Percentiles rank a stretch among this genome's conserved stretches.
phyloP scores from a whole-genome alignment of 2,329 filamentous ascomycete genomes.

The Coniochaeta sp. region DNA sequence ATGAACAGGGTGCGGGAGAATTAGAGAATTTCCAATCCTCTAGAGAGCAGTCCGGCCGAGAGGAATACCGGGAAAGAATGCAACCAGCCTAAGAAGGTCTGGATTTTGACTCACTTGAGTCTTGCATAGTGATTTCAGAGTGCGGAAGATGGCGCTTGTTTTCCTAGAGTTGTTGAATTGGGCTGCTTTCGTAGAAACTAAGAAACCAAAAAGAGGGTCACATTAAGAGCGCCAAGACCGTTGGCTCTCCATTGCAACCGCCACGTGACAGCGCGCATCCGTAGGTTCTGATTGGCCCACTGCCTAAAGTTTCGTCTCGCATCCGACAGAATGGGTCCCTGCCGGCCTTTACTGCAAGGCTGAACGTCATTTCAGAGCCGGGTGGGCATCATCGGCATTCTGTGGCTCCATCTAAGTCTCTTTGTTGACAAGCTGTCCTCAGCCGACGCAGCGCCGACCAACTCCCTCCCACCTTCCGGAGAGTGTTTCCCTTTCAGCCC shows the following conservation, averaged over 20 bases:
- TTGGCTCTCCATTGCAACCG: background rate
- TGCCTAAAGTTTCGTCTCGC: background rate
- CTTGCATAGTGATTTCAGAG: background rate
- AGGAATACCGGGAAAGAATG: background rate
- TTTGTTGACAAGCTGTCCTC: constrained; percentile 4
- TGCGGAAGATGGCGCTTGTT: too few species aligned
- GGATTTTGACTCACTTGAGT: background rate
- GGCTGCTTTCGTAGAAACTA: background rate
- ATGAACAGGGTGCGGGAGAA: background rate
- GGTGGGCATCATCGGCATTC: too few species aligned
- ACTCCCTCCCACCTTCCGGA: background rate
- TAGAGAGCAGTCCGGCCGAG: background rate
- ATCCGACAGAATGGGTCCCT: background rate
- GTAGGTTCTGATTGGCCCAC: background rate
- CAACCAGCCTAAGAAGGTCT: background rate
- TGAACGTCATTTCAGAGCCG: background rate
- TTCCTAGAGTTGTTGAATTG: too few species aligned
- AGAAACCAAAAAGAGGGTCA: background rate
- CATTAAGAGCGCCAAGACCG: background rate
- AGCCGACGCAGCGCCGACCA: background rate
- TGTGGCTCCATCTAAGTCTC: background rate
- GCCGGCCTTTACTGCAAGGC: constrained; percentile 1
- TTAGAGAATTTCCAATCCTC: background rate
- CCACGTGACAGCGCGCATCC: background rate
- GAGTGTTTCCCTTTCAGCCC: background rate